These are phyloP conservation scores for Phoenix roebelenii DNA, from an alignment of 176 grass and related monocot genomes.

Conservation along the genomic window DNA sequence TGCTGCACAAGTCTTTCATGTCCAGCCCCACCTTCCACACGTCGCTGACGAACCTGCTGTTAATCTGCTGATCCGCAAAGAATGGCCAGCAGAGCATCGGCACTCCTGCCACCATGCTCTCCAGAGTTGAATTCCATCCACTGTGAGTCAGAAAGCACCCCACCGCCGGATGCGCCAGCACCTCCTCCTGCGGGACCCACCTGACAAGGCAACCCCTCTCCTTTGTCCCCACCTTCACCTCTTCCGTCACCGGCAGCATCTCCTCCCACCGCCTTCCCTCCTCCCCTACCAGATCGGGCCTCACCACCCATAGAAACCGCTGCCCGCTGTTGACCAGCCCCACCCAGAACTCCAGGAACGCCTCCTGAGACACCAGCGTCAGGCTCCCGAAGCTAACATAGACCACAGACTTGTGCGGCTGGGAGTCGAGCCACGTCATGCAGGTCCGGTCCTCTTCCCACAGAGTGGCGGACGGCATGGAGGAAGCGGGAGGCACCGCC, in stretches of 20 bases:
- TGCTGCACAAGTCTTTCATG: not conserved
- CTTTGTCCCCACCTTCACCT: not conserved
- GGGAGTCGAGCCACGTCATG: not conserved
- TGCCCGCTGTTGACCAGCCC: not conserved
- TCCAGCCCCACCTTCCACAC: constrained; percentile 1
- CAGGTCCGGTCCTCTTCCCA: too few species aligned
- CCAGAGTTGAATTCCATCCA: constrained; percentile 3
- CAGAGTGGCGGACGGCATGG: not conserved
- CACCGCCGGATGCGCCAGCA: constrained; percentile 1
- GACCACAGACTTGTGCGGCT: not conserved
- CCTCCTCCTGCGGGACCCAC: constrained; percentile 1
- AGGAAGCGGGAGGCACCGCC: too few species aligned
- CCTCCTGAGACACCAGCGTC: not conserved
- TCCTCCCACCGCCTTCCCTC: not conserved
- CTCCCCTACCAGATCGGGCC: not conserved
- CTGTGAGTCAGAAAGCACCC: constrained; percentile 2
- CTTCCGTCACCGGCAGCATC: not conserved
- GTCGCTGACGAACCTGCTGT: constrained; percentile 1
- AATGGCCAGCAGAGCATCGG: constrained; percentile 2
- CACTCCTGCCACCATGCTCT: constrained; percentile 2
- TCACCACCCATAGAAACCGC: not conserved
- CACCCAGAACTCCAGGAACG: not conserved
- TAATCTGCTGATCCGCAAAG: constrained; percentile 1
- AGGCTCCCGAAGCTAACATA: constrained; percentile 8
- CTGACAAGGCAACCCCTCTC: not conserved